Base-by-base conservation (phyloP, 2,329 filamentous ascomycete species). In the Fusarium sp. region DNA sequence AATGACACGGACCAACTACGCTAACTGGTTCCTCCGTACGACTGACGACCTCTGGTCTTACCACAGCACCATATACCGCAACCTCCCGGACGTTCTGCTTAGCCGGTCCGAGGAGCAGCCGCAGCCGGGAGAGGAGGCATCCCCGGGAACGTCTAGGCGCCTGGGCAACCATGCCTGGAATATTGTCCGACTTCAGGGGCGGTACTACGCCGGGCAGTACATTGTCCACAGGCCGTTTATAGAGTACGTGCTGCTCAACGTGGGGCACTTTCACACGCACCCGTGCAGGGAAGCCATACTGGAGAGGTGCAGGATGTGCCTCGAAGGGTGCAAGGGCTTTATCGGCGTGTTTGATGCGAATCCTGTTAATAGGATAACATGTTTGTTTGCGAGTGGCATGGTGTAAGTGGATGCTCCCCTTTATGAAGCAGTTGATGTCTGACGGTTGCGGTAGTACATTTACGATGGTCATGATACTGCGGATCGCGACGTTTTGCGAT, bases 191-290 rank as follows among this genome's bases (percentile, higher is more conserved):
- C 71, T 81, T 0, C 73, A 78, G 29, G 80, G 80, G 0, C 65
- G 80, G 6, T 81, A 80, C 22, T 81, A 75, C 9, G 79, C 80
- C 0, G 80, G 79, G 0, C 78, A 80, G 18, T 80, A 81, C 39
- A 81, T 81, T 6, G 80, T 81, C 1, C 77, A 81, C 27, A 67
- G 80, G 1, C 80, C 80, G 1, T 79, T 81, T 10, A 71, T 81
- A 9, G 79, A 81, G 9, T 79, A 79, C 8, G 74, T 77, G 0
- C 29, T 81, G 8, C 69, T 81, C 5, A 80, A 81, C 10, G 64
- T 77, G 13, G 68, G 70, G 0, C 68, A 76, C 3, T 71, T 81
- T 2, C 67, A 78, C 1, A 65, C 69, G 0, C 79, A 81, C 35
- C 80, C 80, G 2, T 74, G 65, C 41, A 72, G 58, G 5, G 73